A percentile compares a stretch with the other conserved stretches of the same genome.
phyloP scores from a whole-genome alignment of 306 rosid genomes.

The Rosa persica region DNA sequence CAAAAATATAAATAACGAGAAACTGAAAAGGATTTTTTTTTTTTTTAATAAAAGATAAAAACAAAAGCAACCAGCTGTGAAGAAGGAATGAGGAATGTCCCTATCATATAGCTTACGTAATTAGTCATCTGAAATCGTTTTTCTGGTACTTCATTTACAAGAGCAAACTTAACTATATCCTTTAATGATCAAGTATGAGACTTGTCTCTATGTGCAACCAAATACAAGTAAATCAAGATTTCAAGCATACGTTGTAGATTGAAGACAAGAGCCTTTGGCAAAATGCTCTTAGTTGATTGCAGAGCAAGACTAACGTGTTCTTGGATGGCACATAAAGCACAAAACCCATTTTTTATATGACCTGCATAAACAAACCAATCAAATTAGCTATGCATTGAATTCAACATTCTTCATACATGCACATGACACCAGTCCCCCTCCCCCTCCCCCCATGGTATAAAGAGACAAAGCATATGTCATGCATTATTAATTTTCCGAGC shows the following conservation, averaged over 20 bases:
- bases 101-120: background rate
- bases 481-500: background rate
- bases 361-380: slow-evolving; percentile 48
- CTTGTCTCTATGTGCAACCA: background rate
- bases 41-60: background rate
- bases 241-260: slow-evolving; percentile 87
- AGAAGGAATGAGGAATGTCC: background rate
- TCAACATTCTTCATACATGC: background rate
- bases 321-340: slow-evolving; percentile 96
- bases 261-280: slow-evolving; percentile 73
- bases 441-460: background rate
- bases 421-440: background rate
- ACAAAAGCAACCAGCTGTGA: too few species aligned
- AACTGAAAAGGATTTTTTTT: background rate
- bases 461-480: too few species aligned
- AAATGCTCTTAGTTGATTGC: slow-evolving; percentile 75
- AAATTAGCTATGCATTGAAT: slow-evolving; percentile 13
- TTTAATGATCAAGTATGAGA: background rate
- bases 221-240: slow-evolving; percentile 9
- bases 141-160: background rate
- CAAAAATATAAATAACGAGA: background rate
- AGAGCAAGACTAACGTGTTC: slow-evolving; percentile 92
- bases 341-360: slow-evolving; percentile 83
- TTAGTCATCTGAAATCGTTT: background rate
- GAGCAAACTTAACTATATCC: background rate